A percentile compares a stretch with the other conserved stretches of the same genome.
phyloP scores from a whole-genome alignment of 1,139 yeast species.

The Debaryomyces sp. region DNA sequence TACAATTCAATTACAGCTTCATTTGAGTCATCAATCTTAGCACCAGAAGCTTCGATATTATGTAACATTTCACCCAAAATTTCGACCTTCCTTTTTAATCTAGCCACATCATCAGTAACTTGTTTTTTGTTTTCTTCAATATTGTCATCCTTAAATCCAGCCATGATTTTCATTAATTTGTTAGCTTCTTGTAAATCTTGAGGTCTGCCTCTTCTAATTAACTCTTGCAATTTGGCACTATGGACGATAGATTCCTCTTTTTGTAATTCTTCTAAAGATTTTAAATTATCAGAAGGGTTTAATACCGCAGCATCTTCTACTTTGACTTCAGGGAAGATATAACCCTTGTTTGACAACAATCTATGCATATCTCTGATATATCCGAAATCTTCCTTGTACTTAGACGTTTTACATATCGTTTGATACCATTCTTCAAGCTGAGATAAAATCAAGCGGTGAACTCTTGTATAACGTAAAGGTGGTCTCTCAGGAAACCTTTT shows the following conservation, averaged over 20 bases:
- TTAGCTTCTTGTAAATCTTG: constrained; percentile 96
- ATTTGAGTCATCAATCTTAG: constrained; percentile 52
- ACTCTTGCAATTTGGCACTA: constrained; percentile 92
- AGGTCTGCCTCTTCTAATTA: constrained; percentile 94
- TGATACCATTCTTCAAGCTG: constrained; percentile 98
- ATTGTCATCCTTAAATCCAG: constrained; percentile 89
- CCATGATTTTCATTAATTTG: constrained; percentile 95
- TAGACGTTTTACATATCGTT: constrained; percentile 87
- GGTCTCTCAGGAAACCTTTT: constrained; percentile 95
- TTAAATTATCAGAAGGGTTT: constrained; percentile 87
- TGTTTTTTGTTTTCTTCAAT: constrained; percentile 71
- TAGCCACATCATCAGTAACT: constrained; percentile 82
- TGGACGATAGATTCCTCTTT: constrained; percentile 92
- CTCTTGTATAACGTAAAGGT: constrained; percentile 79
- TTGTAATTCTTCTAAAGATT: constrained; percentile 87
- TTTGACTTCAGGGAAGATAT: constrained; percentile 88
- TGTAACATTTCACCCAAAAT: constrained; percentile 86
- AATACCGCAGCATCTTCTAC: constrained; percentile 91
- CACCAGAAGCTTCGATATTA: constrained; percentile 52
- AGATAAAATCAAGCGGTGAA: constrained; percentile 82
- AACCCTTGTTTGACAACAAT: constrained; percentile 81
- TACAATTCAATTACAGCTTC: constrained; percentile 82
- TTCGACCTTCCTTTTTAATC: constrained; percentile 86
- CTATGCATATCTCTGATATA: constrained; percentile 97
- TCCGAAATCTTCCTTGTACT: constrained; percentile 88